Conservation (phyloP, 495 filamentous ascomycete species). For the Poronia punctata region DNA sequence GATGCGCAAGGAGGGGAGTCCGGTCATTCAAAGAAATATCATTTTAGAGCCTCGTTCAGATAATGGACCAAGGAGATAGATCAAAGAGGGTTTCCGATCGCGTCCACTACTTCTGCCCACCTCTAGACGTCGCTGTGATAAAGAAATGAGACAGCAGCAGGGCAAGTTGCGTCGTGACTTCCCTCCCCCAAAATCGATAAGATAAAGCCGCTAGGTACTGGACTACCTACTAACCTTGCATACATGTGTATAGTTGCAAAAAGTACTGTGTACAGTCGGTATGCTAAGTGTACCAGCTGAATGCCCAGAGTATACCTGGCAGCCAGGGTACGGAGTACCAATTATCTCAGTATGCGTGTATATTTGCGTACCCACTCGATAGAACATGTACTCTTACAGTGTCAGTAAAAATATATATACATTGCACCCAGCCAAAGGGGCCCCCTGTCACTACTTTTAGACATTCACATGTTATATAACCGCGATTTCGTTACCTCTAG, state of each 20-base stretch:
- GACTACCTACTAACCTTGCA: no score
- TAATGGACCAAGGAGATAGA: conserved; percentile 8
- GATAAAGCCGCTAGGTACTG: conserved; percentile 9
- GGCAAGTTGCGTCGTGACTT: conserved; percentile 7
- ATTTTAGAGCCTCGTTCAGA: conserved; percentile 21
- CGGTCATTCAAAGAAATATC: conserved; percentile 23
- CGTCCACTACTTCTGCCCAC: conserved; percentile 15
- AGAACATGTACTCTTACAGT: no score
- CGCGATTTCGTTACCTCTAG: no score
- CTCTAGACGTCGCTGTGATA: conserved; percentile 3
- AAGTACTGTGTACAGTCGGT: background rate
- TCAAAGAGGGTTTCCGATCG: conserved; percentile 26
- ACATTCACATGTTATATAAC: no score
- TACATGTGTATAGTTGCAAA: no score
- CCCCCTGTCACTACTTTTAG: no score
- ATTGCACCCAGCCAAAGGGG: no score
- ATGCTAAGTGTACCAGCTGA: background rate
- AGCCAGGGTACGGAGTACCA: no score
- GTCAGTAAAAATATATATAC: no score
- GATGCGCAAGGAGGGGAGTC: conserved; percentile 15
- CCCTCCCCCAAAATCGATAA: conserved; percentile 6
- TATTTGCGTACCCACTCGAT: no score
- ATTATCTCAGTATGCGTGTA: no score
- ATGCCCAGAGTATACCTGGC: no score
- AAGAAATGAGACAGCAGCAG: conserved; percentile 4